Evolutionary conservation across 257 asterid species (phyloP).

Genomic region (Scutellaria galericulata): DNA sequence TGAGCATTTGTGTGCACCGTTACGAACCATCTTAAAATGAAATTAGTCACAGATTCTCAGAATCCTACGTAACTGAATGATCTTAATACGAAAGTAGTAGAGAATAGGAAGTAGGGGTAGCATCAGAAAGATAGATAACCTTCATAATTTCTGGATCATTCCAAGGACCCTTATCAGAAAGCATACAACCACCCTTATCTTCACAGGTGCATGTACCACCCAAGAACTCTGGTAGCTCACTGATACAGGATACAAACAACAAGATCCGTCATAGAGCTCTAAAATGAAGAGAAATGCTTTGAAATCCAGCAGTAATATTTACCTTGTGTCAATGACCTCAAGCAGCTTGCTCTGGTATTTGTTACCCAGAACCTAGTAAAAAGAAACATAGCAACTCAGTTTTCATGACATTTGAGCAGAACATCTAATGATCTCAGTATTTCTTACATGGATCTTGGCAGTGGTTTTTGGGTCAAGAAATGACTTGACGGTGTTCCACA

Average conservation of each 20-base stretch:
- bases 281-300: conserved; percentile 1
- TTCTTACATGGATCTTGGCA: conserved; percentile 81
- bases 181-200: conserved; percentile 90
- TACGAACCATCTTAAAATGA: conserved; percentile 73
- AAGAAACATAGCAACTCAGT: conserved; percentile 4
- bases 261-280: conserved; percentile 2
- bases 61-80: not conserved
- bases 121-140: conserved; percentile 46
- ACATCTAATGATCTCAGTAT: not conserved
- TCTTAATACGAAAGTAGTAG: conserved; percentile 2
- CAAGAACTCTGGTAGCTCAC: conserved; percentile 94
- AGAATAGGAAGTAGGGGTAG: not conserved
- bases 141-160: conserved; percentile 87
- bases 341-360: conserved; percentile 94
- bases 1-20: conserved; percentile 82
- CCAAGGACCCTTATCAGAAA: conserved; percentile 97
- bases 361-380: conserved; percentile 78
- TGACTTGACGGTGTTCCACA: conserved; percentile 95
- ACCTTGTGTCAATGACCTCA: conserved; percentile 91
- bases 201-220: conserved; percentile 95
- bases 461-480: conserved; percentile 99
- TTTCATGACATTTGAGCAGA: not conserved
- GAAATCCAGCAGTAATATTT: conserved; percentile 1
- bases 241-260: conserved; percentile 42
- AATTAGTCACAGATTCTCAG: conserved; percentile 32